Conservation (phyloP, 2,329 filamentous ascomycete species). For the Botrytis galanthina region DNA sequence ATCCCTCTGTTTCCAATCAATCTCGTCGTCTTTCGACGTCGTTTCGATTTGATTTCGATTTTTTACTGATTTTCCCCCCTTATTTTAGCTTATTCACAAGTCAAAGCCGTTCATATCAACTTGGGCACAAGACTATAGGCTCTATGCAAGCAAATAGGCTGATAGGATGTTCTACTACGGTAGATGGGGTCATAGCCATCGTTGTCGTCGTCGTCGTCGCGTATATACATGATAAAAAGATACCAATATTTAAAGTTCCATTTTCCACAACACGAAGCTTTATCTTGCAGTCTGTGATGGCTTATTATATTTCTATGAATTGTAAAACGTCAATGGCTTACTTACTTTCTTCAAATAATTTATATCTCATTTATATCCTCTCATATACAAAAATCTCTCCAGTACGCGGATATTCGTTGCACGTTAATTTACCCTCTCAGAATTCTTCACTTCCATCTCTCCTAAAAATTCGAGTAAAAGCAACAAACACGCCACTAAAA, state of each 20-base stretch:
- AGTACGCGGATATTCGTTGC: background rate
- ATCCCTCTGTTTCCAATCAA: background rate
- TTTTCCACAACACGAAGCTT: background rate
- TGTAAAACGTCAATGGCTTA: background rate
- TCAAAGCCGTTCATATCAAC: slow-evolving; percentile 44
- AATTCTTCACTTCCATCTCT: background rate
- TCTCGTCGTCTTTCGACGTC: background rate
- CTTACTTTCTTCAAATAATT: background rate
- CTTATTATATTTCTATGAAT: background rate
- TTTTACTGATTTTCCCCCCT: background rate
- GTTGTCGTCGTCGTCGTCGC: background rate
- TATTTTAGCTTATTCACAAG: slow-evolving; percentile 38
- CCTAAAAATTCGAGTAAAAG: no score
- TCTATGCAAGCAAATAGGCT: background rate
- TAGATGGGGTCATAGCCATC: background rate
- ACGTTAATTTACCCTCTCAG: background rate
- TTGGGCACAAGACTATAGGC: slow-evolving; percentile 33
- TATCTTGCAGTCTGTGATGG: background rate
- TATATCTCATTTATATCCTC: background rate
- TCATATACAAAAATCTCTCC: background rate
- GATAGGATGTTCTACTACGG: background rate
- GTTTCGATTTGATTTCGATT: background rate
- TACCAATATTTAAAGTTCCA: background rate
- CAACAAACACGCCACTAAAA: no score
- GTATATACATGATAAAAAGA: background rate